Evolutionary conservation across 2,329 filamentous ascomycete species (phyloP), one percentile per base, ranked within the genome.

Genomic region (Alternaria sp.): DNA sequence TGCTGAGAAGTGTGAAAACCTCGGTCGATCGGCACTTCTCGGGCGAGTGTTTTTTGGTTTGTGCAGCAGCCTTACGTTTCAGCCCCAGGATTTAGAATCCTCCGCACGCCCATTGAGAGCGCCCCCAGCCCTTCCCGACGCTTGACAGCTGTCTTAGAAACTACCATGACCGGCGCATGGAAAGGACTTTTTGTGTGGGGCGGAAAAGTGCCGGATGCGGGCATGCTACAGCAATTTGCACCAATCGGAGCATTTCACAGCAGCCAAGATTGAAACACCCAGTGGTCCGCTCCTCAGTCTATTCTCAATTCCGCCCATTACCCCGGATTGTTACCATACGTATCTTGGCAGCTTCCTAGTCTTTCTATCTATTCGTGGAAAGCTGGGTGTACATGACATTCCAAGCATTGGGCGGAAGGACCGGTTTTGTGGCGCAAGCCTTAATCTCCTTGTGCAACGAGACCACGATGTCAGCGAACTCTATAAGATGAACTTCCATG

Each of bases 161-260:
- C 32, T 7, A 6, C 2, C 4, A 16, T 16, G 32, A 36, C 32
- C 14, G 32, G 32, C 12, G 32, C 32, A 14, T 14, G 32, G 32
- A 36, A 36, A 16, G 32, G 11, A 16, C 14, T 12, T n/a, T 24
- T 1, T 53, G 43, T 39, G 43, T 34, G 44, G 57, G 52, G 56
- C 32, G 38, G 56, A 42, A 24, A 44, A 41, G 56, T 49, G 26
- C 39, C 56, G 18, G 28, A 56, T 56, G 56, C 48, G 57, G 53
- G 39, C 8, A 42, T 28, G 18, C 24, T 36, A 32, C 8, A 30
- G 8, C 22, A 38, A 49, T 53, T 61, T 55, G 62, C 62, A 63
- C 62, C 62, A 65, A 64, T 65, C 38, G 59, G 59, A 57, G 47
- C 38, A 16, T 30, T 46, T 9, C 16, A 54, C 26, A 39, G 16